These are phyloP conservation scores for Pseudogymnoascus sp. DNA, from an alignment of 2,329 filamentous ascomycete species.

Conservation along the genomic window DNA sequence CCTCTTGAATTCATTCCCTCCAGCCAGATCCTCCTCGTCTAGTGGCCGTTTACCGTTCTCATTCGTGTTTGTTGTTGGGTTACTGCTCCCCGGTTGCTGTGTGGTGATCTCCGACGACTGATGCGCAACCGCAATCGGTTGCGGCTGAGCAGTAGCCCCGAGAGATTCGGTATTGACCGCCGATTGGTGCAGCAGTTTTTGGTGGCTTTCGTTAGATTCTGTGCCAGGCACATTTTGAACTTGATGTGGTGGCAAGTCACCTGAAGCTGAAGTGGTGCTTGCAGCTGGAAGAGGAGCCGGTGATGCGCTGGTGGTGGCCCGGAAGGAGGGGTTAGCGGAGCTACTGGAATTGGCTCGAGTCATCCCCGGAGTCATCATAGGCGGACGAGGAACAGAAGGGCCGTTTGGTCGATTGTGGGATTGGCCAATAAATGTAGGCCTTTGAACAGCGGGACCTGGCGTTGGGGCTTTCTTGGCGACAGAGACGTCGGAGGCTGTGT, in stretches of 20 bases:
- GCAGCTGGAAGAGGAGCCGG: slow-evolving; percentile 23
- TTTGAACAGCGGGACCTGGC: slow-evolving; percentile 21
- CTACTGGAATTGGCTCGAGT: slow-evolving; percentile 23
- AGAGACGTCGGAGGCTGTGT: slow-evolving; percentile 15
- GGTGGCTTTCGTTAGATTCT: background rate
- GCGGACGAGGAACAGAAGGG: slow-evolving; percentile 25
- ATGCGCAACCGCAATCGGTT: background rate
- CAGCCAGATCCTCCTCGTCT: slow-evolving; percentile 20
- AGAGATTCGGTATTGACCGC: background rate
- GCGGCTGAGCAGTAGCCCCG: background rate
- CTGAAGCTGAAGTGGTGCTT: slow-evolving; percentile 13
- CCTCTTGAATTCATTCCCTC: slow-evolving; percentile 19
- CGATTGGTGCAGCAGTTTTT: background rate
- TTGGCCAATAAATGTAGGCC: slow-evolving; percentile 26
- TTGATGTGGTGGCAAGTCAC: background rate
- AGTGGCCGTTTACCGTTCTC: slow-evolving; percentile 21
- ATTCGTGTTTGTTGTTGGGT: slow-evolving; percentile 14
- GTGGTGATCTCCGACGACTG: background rate
- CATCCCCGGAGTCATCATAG: slow-evolving; percentile 26
- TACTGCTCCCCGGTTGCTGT: slow-evolving; percentile 2
- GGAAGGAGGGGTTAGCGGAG: slow-evolving; percentile 17
- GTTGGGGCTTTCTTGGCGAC: slow-evolving; percentile 16
- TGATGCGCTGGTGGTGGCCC: slow-evolving; percentile 15
- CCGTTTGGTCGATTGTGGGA: slow-evolving; percentile 21
- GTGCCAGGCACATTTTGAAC: background rate